These are phyloP conservation scores for Mikania micrantha DNA, from an alignment of 129 eudicot genomes.

Conservation along the genomic window DNA sequence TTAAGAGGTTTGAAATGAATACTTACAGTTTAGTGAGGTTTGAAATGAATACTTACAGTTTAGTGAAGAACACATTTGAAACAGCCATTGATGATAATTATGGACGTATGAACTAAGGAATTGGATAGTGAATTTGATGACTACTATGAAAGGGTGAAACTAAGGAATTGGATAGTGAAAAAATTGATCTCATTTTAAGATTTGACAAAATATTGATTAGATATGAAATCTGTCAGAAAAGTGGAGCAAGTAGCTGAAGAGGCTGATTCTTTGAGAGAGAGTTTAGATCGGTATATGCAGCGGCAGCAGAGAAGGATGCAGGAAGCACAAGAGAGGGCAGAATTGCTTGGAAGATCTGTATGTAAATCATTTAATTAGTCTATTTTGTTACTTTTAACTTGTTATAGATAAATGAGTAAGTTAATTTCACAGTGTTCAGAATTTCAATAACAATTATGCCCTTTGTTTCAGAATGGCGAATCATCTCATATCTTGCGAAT, in stretches of 20 bases:
- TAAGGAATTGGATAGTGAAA: background rate
- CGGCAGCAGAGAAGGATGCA: slow-evolving; percentile 70
- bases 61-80: background rate
- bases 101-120: background rate
- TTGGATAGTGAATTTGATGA: background rate
- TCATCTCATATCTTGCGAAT: slow-evolving; percentile 84
- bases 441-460: background rate
- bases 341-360: slow-evolving; percentile 94
- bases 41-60: background rate
- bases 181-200: slow-evolving; percentile 1
- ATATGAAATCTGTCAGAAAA: slow-evolving; percentile 49
- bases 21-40: no score
- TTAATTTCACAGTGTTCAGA: background rate
- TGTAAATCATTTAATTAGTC: slow-evolving; percentile 15
- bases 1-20: background rate
- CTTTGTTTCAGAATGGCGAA: slow-evolving; percentile 67
- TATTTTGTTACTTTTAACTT: background rate
- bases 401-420: background rate
- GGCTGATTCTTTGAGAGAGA: slow-evolving; percentile 81
- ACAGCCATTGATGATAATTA: slow-evolving; percentile 3
- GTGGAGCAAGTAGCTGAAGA: slow-evolving; percentile 97
- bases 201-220: background rate
- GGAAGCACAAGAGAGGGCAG: slow-evolving; percentile 94
- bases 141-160: background rate
- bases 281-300: slow-evolving; percentile 68